Evolutionary conservation across 352 stramenopile genomes (phyloP).

Genomic region (Phytophthora syringae): DNA sequence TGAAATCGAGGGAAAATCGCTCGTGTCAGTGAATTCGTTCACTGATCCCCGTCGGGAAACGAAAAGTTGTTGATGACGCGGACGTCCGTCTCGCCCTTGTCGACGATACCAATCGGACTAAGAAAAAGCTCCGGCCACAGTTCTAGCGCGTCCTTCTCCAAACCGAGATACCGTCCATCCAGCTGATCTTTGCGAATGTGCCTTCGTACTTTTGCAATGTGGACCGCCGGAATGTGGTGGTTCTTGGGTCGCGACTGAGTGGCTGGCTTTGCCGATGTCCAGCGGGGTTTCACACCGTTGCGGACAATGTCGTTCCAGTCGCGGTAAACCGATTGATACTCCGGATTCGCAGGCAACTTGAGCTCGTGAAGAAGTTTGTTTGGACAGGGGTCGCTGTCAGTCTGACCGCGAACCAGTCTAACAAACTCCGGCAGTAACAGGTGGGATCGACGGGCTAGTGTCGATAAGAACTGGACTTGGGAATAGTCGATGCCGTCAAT

Average conservation of each 20-base stretch:
- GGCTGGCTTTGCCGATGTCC: not conserved
- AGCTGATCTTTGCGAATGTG: not conserved
- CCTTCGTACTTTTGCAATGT: not conserved
- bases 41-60: not conserved
- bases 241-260: not conserved
- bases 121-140: not conserved
- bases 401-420: not conserved
- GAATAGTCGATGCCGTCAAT: too few relatives aligned
- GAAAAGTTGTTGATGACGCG: not conserved
- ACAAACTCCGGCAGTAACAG: not conserved
- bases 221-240: not conserved
- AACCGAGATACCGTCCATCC: not conserved
- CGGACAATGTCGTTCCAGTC: not conserved
- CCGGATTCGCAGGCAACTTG: not conserved
- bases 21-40: not conserved
- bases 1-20: not conserved
- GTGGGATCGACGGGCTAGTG: too few relatives aligned
- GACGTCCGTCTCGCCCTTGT: not conserved
- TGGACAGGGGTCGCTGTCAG: not conserved
- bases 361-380: not conserved
- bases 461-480: not conserved
- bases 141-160: not conserved
- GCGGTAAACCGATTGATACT: not conserved
- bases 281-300: not conserved
- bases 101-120: not conserved